Percentiles rank a stretch among this genome's conserved stretches.
These are phyloP conservation scores for Aegilops longissima DNA, from an alignment of 176 grass and related monocot genomes.

Conservation along the genomic window DNA sequence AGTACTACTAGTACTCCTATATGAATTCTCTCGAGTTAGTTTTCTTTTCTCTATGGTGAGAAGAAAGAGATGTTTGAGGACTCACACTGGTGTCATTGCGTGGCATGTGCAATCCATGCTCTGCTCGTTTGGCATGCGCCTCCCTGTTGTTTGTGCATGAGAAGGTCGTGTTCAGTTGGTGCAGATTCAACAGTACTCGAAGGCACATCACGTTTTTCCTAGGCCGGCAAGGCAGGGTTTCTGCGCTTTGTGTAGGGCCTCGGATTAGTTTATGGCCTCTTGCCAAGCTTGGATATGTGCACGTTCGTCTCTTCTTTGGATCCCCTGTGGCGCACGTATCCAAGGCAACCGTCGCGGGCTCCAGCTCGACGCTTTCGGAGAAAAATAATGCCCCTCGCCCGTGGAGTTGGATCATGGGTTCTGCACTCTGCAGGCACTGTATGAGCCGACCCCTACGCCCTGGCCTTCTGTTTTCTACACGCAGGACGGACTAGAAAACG, in stretches of 20 bases:
- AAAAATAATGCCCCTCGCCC: not conserved
- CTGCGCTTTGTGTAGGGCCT: not conserved
- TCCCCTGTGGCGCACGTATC: slow-evolving; percentile 19
- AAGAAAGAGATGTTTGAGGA: not conserved
- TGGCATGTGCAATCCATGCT: not conserved
- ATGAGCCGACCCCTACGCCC: no score
- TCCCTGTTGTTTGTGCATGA: no score
- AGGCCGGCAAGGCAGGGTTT: no score
- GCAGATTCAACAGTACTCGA: no score
- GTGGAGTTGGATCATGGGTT: not conserved
- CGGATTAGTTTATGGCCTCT: not conserved
- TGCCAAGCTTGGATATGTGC: not conserved
- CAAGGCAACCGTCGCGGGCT: not conserved
- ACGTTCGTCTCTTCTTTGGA: slow-evolving; percentile 12
- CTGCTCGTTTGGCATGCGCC: no score
- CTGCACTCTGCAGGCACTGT: no score
- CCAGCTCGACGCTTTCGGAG: not conserved
- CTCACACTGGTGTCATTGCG: no score
- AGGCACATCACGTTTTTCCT: not conserved
- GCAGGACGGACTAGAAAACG: not conserved
- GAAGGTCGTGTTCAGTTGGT: no score
- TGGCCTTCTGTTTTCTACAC: not conserved
- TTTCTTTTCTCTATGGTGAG: not conserved
- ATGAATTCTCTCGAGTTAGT: slow-evolving; percentile 14
- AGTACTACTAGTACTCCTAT: not conserved